A percentile compares a stretch with the other conserved stretches of the same genome.
These are phyloP conservation scores for Penicillium sp. DNA, from an alignment of 2,329 filamentous ascomycete species.

Conservation along the genomic window DNA sequence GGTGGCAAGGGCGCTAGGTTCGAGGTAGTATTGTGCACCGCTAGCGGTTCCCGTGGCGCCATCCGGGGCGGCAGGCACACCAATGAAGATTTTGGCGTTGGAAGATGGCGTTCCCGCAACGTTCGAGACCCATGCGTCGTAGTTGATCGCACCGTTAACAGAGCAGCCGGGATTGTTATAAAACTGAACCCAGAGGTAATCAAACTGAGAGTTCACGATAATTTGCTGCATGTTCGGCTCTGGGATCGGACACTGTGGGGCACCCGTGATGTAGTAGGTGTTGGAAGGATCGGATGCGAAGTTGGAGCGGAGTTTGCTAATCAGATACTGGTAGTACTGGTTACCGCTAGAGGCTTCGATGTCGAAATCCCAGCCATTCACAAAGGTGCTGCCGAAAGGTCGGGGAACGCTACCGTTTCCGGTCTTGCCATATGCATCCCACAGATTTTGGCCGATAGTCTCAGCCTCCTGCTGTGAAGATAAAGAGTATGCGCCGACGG, in stretches of 20 bases:
- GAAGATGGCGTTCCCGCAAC: conserved; percentile 19
- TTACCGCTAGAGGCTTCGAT: conserved; percentile 42
- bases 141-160: conserved; percentile 26
- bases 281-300: conserved; percentile 36
- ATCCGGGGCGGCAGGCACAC: conserved; percentile 26
- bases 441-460: conserved; percentile 42
- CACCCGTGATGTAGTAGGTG: conserved; percentile 49
- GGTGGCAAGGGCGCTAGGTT: conserved; percentile 12
- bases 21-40: conserved; percentile 19
- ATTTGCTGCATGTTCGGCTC: conserved; percentile 45
- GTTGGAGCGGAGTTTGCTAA: conserved; percentile 29
- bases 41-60: conserved; percentile 34
- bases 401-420: conserved; percentile 38
- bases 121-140: conserved; percentile 18
- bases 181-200: conserved; percentile 48
- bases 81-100: conserved; percentile 23
- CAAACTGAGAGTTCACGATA: conserved; percentile 41
- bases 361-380: conserved; percentile 56
- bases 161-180: conserved; percentile 43
- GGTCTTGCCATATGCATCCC: conserved; percentile 47
- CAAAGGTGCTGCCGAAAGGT: conserved; percentile 26
- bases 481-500: conserved; percentile 36
- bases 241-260: conserved; percentile 49
- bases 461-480: conserved; percentile 39
- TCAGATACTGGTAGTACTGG: conserved; percentile 34